Conservation (phyloP, 2,329 filamentous ascomycete species). For the Aspergillus costaricaensis region DNA sequence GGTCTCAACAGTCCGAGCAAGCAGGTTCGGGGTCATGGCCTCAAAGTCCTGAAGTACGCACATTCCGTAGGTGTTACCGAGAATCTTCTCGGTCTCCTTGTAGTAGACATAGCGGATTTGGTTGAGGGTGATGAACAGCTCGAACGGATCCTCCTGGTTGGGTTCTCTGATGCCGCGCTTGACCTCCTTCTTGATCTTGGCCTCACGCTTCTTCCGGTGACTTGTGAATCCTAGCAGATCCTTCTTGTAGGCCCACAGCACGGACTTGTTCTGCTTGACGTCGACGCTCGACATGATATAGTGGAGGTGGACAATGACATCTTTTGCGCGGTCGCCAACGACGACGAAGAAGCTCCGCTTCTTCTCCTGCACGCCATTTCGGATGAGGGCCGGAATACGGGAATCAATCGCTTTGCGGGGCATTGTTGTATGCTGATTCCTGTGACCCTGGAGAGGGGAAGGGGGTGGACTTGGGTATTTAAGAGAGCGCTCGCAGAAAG, state of each 20-base stretch:
- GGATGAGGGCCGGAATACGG: slow-evolving; percentile 86
- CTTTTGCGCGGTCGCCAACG: slow-evolving; percentile 90
- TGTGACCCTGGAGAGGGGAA: slow-evolving; percentile 1
- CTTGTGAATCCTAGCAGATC: slow-evolving; percentile 92
- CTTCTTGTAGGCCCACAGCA: slow-evolving; percentile 98
- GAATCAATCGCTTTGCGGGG: slow-evolving; percentile 68
- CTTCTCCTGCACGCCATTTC: slow-evolving; percentile 89
- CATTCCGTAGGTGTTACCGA: slow-evolving; percentile 98
- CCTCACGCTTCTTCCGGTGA: slow-evolving; percentile 96
- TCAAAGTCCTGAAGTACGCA: slow-evolving; percentile 98
- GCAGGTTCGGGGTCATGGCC: slow-evolving; percentile 92
- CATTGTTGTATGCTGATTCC: slow-evolving; percentile 34
- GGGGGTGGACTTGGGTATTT: no score
- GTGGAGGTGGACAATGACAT: slow-evolving; percentile 93
- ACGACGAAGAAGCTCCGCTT: slow-evolving; percentile 98
- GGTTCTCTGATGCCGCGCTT: slow-evolving; percentile 90
- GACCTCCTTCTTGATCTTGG: slow-evolving; percentile 98
- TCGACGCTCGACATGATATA: slow-evolving; percentile 89
- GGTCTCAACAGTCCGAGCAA: slow-evolving; percentile 93
- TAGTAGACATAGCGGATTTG: slow-evolving; percentile 99
- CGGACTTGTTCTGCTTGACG: slow-evolving; percentile 92
- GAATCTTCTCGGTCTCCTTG: slow-evolving; percentile 98
- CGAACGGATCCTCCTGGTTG: slow-evolving; percentile 92
- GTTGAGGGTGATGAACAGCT: slow-evolving; percentile 93
- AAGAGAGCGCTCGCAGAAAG: not conserved